These are phyloP conservation scores for Biancaea sappan DNA, from an alignment of 306 rosid species.

Conservation along the genomic window DNA sequence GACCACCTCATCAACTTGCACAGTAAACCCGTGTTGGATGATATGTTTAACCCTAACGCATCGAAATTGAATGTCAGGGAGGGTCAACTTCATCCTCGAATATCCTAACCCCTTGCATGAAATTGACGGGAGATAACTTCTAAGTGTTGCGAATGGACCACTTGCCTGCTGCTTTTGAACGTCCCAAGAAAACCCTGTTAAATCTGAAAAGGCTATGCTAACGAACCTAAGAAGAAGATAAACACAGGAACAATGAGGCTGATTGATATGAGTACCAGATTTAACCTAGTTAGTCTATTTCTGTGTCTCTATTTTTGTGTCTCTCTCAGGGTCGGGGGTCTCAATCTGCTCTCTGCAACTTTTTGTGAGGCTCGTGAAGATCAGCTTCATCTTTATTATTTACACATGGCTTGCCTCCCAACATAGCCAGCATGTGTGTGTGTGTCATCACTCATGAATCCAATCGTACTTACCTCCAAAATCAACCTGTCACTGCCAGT, in stretches of 20 bases:
- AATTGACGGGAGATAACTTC: slow-evolving; percentile 1
- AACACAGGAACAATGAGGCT: background rate
- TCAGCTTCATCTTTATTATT: slow-evolving; percentile 31
- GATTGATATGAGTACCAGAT: slow-evolving; percentile 2
- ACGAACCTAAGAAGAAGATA: background rate
- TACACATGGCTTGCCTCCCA: slow-evolving; percentile 29
- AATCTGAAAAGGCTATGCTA: slow-evolving; percentile 6
- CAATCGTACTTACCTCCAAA: background rate
- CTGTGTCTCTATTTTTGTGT: slow-evolving; percentile 32
- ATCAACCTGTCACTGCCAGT: background rate
- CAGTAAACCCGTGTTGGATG: background rate
- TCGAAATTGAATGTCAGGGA: background rate
- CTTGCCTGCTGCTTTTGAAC: slow-evolving; percentile 25
- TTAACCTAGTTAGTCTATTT: slow-evolving; percentile 39
- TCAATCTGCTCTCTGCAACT: slow-evolving; percentile 41
- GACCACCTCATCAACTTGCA: slow-evolving; percentile 16
- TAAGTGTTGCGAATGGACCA: slow-evolving; percentile 26
- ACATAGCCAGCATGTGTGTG: background rate
- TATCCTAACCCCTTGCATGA: slow-evolving; percentile 14
- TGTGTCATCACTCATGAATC: background rate
- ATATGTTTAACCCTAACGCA: background rate
- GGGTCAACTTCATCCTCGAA: slow-evolving; percentile 16
- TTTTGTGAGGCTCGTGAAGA: slow-evolving; percentile 52
- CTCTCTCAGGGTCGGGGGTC: slow-evolving; percentile 23
- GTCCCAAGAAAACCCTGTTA: slow-evolving; percentile 4